phyloP scores from a whole-genome alignment of 1,284 basidiomycete genomes.

The Mixia osmundae region DNA sequence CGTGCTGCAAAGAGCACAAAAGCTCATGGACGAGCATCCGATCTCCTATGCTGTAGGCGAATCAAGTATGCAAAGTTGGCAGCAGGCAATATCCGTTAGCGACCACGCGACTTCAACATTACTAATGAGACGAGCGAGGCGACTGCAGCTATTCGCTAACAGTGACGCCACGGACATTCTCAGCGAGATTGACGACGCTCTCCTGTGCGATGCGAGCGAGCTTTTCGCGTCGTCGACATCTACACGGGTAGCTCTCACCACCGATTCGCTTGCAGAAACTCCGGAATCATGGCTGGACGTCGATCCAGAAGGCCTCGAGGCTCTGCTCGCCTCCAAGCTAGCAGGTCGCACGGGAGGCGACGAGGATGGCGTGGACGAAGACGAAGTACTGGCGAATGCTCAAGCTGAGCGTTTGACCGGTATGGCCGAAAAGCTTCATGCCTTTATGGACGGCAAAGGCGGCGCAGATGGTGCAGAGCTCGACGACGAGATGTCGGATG shows the following conservation, averaged over 20 bases:
- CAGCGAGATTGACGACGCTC: background rate
- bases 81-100: no score
- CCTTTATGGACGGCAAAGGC: slow-evolving; percentile 66
- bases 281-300: slow-evolving; percentile 32
- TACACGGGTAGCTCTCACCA: background rate
- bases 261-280: slow-evolving; percentile 5
- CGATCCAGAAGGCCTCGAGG: slow-evolving; percentile 27
- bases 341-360: background rate
- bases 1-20: slow-evolving; percentile 56
- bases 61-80: no score
- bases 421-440: slow-evolving; percentile 58
- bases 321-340: slow-evolving; percentile 9
- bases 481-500: slow-evolving; percentile 33
- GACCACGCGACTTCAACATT: no score
- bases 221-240: no score
- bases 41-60: background rate
- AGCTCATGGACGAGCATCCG: slow-evolving; percentile 18
- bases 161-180: background rate
- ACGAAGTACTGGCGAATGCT: slow-evolving; percentile 19
- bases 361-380: slow-evolving; percentile 7
- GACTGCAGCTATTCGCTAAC: no score
- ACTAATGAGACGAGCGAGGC: no score
- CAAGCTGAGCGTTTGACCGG: slow-evolving; percentile 45
- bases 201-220: no score
- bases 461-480: slow-evolving; percentile 65